These are phyloP conservation scores for Lycium ferocissimum DNA, from an alignment of 257 asterid species.

Conservation along the genomic window DNA sequence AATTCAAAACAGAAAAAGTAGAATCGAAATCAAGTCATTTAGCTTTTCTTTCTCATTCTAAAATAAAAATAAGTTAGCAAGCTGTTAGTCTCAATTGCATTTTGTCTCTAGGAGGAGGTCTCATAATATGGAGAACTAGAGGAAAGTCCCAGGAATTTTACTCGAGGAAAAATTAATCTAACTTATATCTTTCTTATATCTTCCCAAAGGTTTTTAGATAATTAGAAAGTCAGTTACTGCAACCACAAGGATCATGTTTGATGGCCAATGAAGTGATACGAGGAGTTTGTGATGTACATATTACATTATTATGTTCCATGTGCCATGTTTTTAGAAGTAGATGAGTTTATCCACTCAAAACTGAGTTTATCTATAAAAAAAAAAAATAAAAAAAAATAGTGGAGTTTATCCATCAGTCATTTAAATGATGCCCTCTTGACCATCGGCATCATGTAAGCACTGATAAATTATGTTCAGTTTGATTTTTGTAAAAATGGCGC, in stretches of 20 bases:
- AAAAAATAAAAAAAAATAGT: not conserved
- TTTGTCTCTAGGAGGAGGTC: conserved; percentile 14
- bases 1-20: not conserved
- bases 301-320: not conserved
- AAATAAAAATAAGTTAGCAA: not conserved
- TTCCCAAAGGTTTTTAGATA: not conserved
- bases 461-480: not conserved
- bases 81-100: not conserved
- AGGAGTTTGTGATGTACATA: conserved; percentile 6
- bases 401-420: not conserved
- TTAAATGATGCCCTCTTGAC: not conserved
- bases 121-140: not conserved
- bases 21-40: not conserved
- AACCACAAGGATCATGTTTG: conserved; percentile 19
- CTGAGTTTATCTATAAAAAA: not conserved
- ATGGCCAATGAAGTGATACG: not conserved
- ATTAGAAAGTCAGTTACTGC: not conserved
- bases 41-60: not conserved
- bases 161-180: not conserved
- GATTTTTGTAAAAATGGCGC: not conserved
- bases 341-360: conserved; percentile 8
- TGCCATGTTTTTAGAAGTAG: not conserved
- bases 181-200: not conserved
- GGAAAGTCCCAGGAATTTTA: not conserved
- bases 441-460: not conserved